Evolutionary conservation across 2,329 filamentous ascomycete species (phyloP).

Genomic region (Mycogone perniciosa): DNA sequence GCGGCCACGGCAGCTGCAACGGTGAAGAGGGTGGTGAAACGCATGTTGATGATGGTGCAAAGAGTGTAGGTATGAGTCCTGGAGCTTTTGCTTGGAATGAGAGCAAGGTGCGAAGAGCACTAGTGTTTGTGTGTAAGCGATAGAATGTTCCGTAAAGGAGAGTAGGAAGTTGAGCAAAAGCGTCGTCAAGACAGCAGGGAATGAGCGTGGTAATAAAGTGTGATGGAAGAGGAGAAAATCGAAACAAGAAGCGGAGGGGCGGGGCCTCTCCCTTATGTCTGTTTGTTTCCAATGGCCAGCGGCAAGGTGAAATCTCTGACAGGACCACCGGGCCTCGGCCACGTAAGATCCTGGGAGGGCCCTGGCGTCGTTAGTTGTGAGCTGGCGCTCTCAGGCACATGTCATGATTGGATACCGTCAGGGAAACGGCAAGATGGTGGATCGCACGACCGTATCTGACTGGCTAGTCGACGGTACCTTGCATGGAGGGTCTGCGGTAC

Average conservation of each 20-base stretch:
- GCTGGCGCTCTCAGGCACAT: conserved; percentile 16
- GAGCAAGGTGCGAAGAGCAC: conserved; percentile 6
- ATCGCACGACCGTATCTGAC: conserved; percentile 12
- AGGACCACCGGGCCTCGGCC: conserved; percentile 9
- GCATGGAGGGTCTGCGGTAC: conserved; percentile 11
- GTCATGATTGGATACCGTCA: conserved; percentile 16
- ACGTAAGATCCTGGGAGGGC: conserved; percentile 9
- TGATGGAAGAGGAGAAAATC: not conserved
- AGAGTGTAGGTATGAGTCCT: not conserved
- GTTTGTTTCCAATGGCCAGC: conserved; percentile 5
- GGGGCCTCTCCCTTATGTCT: conserved; percentile 4
- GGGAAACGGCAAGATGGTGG: conserved; percentile 12
- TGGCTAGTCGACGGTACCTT: conserved; percentile 16
- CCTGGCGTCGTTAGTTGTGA: conserved; percentile 2
- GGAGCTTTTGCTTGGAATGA: not conserved
- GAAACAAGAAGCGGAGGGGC: not conserved
- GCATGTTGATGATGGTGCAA: conserved; percentile 34
- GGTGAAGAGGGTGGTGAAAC: conserved; percentile 37
- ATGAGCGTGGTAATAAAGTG: conserved; percentile 6
- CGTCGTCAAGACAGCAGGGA: conserved; percentile 8
- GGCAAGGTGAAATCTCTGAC: conserved; percentile 12
- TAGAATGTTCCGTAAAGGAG: not conserved
- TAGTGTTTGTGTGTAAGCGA: not conserved
- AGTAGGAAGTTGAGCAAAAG: conserved; percentile 1
- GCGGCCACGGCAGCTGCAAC: conserved; percentile 35